Evolutionary conservation across 2,329 filamentous ascomycete genomes (phyloP).

Genomic region (Aspergillus sp.): DNA sequence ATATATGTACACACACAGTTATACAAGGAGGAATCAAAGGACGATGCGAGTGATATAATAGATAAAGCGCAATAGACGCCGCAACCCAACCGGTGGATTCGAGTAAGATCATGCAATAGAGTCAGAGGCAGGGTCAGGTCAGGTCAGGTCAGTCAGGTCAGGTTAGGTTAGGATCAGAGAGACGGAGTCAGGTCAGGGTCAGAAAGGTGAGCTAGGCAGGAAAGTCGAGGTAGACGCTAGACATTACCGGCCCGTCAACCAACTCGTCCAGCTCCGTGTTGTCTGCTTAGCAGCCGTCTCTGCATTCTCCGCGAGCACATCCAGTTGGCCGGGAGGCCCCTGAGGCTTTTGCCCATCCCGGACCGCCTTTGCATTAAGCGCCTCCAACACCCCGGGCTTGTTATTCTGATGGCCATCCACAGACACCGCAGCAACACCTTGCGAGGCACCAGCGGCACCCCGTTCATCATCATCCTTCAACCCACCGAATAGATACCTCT

Average conservation of each 20-base stretch:
- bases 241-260: conserved; percentile 31
- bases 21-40: too few relatives aligned
- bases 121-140: not conserved
- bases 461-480: conserved; percentile 27
- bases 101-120: conserved; percentile 12
- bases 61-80: conserved; percentile 18
- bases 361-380: conserved; percentile 27
- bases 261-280: conserved; percentile 32
- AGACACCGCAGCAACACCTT: too few relatives aligned
- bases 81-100: conserved; percentile 17
- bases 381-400: conserved; percentile 26
- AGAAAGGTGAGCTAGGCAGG: not conserved
- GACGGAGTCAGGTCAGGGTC: not conserved
- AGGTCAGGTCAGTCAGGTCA: not conserved
- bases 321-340: conserved; percentile 20
- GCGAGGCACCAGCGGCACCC: conserved; percentile 2
- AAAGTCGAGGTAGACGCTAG: not conserved
- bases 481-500: conserved; percentile 32
- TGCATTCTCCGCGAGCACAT: conserved; percentile 29
- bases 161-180: not conserved
- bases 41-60: conserved; percentile 11
- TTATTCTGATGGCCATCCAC: not conserved
- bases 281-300: conserved; percentile 28
- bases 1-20: conserved; percentile 25
- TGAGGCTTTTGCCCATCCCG: conserved; percentile 8